phyloP scores from a whole-genome alignment of 2,329 filamentous ascomycete species.

The Trichocomaceae sp. region DNA sequence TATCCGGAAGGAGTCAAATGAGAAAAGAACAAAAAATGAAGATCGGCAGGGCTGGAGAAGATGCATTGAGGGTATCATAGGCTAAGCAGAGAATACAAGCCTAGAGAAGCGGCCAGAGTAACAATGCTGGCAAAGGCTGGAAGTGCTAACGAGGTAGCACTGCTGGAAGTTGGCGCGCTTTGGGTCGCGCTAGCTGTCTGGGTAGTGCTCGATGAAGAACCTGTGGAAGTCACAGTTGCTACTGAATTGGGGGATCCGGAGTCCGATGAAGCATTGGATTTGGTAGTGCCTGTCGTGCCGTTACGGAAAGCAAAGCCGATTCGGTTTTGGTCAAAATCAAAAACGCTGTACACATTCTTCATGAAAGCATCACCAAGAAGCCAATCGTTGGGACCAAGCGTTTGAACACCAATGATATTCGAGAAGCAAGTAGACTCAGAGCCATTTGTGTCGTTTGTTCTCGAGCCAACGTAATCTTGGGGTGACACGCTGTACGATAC shows the following conservation, averaged over 20 bases:
- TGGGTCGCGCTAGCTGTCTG: not conserved
- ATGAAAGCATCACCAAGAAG: conserved; percentile 79
- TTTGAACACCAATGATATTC: conserved; percentile 66
- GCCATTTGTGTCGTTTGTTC: conserved; percentile 19
- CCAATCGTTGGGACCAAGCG: conserved; percentile 60
- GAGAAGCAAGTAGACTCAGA: conserved; percentile 47
- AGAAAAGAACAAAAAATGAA: not conserved
- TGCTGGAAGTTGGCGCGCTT: not conserved
- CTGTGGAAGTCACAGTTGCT: conserved; percentile 1
- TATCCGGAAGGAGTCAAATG: conserved; percentile 9
- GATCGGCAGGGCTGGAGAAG: not conserved
- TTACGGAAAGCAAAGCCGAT: conserved; percentile 31
- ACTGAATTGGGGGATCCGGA: not conserved
- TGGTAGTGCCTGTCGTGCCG: conserved; percentile 1
- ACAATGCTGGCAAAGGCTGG: not conserved
- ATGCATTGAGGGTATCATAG: not conserved
- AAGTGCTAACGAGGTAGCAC: not conserved
- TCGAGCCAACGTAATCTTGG: conserved; percentile 60
- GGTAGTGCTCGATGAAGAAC: not conserved
- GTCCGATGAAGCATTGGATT: not conserved
- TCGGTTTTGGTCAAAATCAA: conserved; percentile 59
- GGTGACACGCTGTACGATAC: conserved; percentile 59
- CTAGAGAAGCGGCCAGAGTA: not conserved
- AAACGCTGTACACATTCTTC: conserved; percentile 84
- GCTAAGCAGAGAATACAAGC: not conserved